Evolutionary conservation across 805 yeast genomes (phyloP), one percentile per base, ranked within the genome.

Genomic region (Lachancea lanzarotensis): DNA sequence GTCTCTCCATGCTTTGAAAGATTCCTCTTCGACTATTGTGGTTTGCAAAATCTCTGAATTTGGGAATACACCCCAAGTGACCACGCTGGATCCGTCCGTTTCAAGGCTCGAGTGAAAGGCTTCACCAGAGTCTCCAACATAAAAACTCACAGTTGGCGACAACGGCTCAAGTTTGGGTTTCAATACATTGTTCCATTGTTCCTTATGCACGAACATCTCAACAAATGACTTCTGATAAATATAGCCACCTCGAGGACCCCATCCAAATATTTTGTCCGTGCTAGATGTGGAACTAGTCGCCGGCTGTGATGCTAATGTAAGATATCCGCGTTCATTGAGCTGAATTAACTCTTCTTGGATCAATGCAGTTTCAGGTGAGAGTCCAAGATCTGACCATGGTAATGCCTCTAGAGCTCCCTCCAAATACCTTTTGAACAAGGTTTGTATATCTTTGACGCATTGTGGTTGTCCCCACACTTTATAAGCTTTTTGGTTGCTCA

Each of bases 51-150:
- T 82, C 59, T 88, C 96, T 51, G 89, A 78, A 63, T 82, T 82
- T 7, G 95, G 95, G 73, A 93, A 91, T 2, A 85, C 95, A 50
- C 98, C 98, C 98, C 98, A 93, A 1, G 98, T 93, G 8, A 93
- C 95, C 22, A 93, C 95, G 51, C 82, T 83, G 36, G 88, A 81
- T 29, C 77, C 60, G 17, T 67, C 71, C 1, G 69, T 60, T 1
- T 71, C 70, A 57, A 82, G 66, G 54, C 84, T 88, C 2, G 93
- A 76, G 25, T 72, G 69, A 50, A 86, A 80, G 9, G 65, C 56
- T 1, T 82, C 82, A 7, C 66, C 55, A 9, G 77, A 63, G 61
- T 82, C 88, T 32, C 93, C 89, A 20, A 79, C 74, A 62, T 84
- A 91, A 65, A 81, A 91, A 17, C 90, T 82, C 15, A 86, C 73